phyloP scores from a whole-genome alignment of 441 rosid species.

The Arabidopsis lyrata region DNA sequence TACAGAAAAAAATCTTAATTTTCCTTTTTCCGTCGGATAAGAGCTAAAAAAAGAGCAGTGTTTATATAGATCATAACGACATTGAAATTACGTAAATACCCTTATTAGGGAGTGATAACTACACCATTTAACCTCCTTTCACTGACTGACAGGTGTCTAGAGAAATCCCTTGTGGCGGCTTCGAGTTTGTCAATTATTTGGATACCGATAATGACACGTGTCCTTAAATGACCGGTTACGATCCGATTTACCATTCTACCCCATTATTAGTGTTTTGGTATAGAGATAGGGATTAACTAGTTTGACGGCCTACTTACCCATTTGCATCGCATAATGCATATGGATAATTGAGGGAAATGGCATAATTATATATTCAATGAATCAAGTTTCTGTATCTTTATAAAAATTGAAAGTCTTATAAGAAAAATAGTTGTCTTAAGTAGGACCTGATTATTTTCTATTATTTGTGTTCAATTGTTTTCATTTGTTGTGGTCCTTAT shows the following conservation, averaged over 20 bases:
- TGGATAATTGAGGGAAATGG: conserved; percentile 10
- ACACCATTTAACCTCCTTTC: conserved; percentile 20
- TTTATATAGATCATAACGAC: conserved; percentile 37
- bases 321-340: conserved; percentile 23
- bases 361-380: neutral
- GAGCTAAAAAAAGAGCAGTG: conserved; percentile 12
- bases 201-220: conserved; percentile 30
- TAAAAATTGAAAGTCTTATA: too few species aligned
- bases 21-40: conserved; percentile 9
- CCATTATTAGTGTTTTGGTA: neutral
- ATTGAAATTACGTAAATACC: neutral
- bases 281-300: neutral
- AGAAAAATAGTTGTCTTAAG: neutral
- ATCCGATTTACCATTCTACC: neutral
- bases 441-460: conserved; percentile 11
- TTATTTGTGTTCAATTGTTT: neutral
- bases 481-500: conserved; percentile 34
- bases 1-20: neutral
- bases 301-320: conserved; percentile 28
- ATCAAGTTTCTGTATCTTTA: neutral
- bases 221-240: neutral
- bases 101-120: conserved; percentile 30
- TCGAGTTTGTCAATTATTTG: conserved; percentile 20
- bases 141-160: conserved; percentile 31
- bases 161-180: conserved; percentile 6